These are phyloP conservation scores for Dalbergia cultrata DNA, from an alignment of 306 rosid species.

Conservation along the genomic window DNA sequence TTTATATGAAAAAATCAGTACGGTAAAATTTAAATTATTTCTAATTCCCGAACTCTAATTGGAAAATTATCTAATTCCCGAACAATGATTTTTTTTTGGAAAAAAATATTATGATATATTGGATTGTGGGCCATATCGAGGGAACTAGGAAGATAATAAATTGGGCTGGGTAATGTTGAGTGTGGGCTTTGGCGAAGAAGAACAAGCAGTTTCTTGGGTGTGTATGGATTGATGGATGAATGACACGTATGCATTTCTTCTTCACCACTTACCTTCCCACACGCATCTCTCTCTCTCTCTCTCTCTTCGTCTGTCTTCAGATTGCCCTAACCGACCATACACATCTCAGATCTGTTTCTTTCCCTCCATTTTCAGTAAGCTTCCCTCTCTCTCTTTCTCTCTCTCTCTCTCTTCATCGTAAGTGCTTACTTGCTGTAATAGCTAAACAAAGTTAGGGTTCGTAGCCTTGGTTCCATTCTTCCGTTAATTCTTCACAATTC, in stretches of 20 bases:
- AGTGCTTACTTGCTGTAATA: neutral
- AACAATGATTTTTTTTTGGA: neutral
- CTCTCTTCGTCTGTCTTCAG: neutral
- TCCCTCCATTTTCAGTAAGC: slow-evolving; percentile 47
- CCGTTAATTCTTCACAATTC: neutral
- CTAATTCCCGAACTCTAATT: neutral
- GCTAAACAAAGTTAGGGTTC: neutral
- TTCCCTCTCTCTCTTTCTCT: neutral
- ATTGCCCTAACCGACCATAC: slow-evolving; percentile 32
- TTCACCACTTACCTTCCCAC: slow-evolving; percentile 15
- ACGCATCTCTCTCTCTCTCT: neutral
- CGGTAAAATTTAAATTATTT: no score
- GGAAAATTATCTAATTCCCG: no score
- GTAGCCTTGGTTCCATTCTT: neutral
- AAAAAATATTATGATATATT: neutral
- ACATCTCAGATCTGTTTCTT: slow-evolving; percentile 31
- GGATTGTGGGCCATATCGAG: neutral
- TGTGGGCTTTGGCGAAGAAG: slow-evolving; percentile 1
- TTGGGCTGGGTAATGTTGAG: neutral
- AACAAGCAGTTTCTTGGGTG: neutral
- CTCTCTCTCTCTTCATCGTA: neutral
- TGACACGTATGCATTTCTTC: slow-evolving; percentile 31
- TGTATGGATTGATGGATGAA: neutral
- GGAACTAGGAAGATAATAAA: neutral
- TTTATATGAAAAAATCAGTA: no score